Evolutionary conservation across 1,139 yeast species (phyloP).

Genomic region (Pneumocystis jirovecii): DNA sequence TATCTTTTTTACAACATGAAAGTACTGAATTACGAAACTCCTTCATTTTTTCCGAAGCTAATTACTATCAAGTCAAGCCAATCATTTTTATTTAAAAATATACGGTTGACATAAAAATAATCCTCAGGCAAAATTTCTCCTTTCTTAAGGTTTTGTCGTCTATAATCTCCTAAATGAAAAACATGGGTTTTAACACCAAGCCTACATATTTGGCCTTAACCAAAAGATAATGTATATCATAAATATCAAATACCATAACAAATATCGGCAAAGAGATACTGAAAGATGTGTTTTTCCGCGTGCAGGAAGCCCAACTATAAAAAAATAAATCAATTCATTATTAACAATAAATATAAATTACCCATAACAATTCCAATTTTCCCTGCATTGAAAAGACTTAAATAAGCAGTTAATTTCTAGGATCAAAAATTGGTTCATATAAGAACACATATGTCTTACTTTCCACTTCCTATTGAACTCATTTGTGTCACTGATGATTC

Average conservation of each 20-base stretch:
- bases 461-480: neutral
- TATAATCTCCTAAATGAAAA: slow-evolving; percentile 84
- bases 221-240: slow-evolving; percentile 19
- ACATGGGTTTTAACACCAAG: slow-evolving; percentile 84
- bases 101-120: slow-evolving; percentile 46
- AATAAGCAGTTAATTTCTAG: neutral
- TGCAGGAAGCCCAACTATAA: slow-evolving; percentile 83
- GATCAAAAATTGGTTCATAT: neutral
- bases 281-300: slow-evolving; percentile 90
- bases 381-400: slow-evolving; percentile 81
- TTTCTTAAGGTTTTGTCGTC: slow-evolving; percentile 38
- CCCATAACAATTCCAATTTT: slow-evolving; percentile 1
- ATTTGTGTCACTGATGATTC: neutral
- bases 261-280: slow-evolving; percentile 76
- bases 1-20: slow-evolving; percentile 52
- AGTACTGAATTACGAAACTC: slow-evolving; percentile 46
- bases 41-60: slow-evolving; percentile 38
- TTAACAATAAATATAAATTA: neutral
- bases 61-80: slow-evolving; percentile 1
- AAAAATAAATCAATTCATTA: neutral
- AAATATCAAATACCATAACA: slow-evolving; percentile 41
- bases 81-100: neutral
- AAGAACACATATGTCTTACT: neutral
- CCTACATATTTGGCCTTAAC: slow-evolving; percentile 14
- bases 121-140: slow-evolving; percentile 48